Percentiles rank a stretch among this genome's conserved stretches.
Conservation (phyloP, 1,284 basidiomycete species). For the Bjerkandera adusta region DNA sequence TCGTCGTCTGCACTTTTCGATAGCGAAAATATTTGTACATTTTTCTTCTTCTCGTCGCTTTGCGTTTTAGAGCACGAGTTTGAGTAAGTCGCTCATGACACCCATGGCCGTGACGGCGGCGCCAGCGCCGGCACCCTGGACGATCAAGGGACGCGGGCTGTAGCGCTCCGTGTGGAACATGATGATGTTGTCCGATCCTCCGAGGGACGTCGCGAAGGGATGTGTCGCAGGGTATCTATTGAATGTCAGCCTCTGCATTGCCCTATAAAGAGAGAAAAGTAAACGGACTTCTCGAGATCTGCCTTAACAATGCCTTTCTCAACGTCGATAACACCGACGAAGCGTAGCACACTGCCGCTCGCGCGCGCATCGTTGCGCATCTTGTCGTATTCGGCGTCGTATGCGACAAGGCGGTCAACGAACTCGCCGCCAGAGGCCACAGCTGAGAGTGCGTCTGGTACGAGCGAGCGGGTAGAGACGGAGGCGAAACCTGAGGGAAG, state of each 20-base stretch:
- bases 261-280: not conserved
- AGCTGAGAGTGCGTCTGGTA: constrained; percentile 73
- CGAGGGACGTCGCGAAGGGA: constrained; percentile 93
- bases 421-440: constrained; percentile 81
- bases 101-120: constrained; percentile 99
- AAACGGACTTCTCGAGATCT: constrained; percentile 76
- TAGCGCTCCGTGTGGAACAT: constrained; percentile 95
- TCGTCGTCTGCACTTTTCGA: too few species aligned
- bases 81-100: constrained; percentile 81
- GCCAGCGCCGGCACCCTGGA: constrained; percentile 95
- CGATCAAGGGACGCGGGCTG: constrained; percentile 79
- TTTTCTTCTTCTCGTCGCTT: not conserved
- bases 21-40: not conserved
- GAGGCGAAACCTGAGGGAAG: constrained; percentile 74
- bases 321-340: constrained; percentile 94
- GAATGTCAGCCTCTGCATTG: not conserved
- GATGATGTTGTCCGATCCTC: constrained; percentile 97
- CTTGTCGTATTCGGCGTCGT: constrained; percentile 79
- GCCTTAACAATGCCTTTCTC: constrained; percentile 76
- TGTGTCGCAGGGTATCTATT: constrained; percentile 83
- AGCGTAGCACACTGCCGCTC: constrained; percentile 84
- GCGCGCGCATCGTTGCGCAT: constrained; percentile 76
- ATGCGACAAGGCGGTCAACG: constrained; percentile 76
- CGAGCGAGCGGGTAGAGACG: constrained; percentile 84
- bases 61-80: constrained; percentile 37